Percentiles rank a stretch among this genome's conserved stretches.
Evolutionary conservation across 139 green algal species (phyloP).

Genomic region (Tetradesmus obliquus): DNA sequence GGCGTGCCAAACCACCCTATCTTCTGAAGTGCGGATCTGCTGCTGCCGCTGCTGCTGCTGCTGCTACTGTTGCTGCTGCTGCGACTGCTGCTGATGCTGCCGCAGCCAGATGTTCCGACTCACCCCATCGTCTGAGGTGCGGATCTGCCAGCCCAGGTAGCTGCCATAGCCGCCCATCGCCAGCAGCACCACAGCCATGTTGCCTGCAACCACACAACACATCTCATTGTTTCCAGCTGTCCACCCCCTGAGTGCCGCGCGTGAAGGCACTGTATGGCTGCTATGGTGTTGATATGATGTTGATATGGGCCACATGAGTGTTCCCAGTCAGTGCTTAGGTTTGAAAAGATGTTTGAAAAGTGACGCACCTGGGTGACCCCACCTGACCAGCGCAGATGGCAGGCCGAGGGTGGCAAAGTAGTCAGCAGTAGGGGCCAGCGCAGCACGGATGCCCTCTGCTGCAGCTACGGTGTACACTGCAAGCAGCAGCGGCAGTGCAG

Average conservation of each 20-base stretch:
- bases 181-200: constrained; percentile 82
- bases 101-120: not conserved
- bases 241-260: too few species aligned
- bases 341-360: too few species aligned
- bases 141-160: constrained; percentile 77
- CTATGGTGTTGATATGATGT: too few species aligned
- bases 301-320: too few species aligned
- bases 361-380: constrained; percentile 63
- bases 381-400: constrained; percentile 48
- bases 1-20: not conserved
- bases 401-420: constrained; percentile 64
- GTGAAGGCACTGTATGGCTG: too few species aligned
- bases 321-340: too few species aligned
- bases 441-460: constrained; percentile 36
- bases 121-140: constrained; percentile 55
- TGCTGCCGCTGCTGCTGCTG: not conserved
- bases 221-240: too few species aligned
- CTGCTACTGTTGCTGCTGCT: constrained; percentile 9
- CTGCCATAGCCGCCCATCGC: constrained; percentile 80
- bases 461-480: constrained; percentile 38
- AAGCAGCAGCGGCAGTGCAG: not conserved
- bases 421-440: constrained; percentile 56
- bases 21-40: constrained; percentile 37
- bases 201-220: constrained; percentile 41
- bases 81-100: not conserved